Base-by-base conservation (phyloP, 306 rosid species). In the Glycine soja region DNA sequence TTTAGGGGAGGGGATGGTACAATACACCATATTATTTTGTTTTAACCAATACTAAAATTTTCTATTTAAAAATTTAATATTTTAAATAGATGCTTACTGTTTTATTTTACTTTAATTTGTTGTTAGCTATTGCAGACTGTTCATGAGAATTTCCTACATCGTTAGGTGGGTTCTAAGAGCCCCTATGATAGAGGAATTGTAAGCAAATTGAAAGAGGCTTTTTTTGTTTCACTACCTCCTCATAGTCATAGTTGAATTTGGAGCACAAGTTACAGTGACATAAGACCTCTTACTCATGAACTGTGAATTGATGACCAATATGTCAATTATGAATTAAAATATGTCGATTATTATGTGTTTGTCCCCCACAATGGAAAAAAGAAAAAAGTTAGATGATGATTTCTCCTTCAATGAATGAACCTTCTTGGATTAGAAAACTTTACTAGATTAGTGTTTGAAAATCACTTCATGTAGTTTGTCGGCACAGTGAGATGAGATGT, bases 101-200 rank as follows among this genome's bases (percentile, higher is more conserved):
- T 34, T 53, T 56, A 10, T 51, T 6, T 8, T 46, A 4, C 32
- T 38, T 14, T 14, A n/a, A n/a, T 5, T 14, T n/a, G 43, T 24
- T 24, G 30, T 10, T 56, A n/a, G 14, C 3, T 66, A 42, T 66
- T 40, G 7, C 82, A 84, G 85, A 84, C 61, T 34, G 86, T 81
- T 66, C 68, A 73, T 76, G 82, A 88, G 81, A 78, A 80, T 80
- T 83, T 77, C 34, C 56, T 74, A 14, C 75, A 80, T 24, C 79
- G 82, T 36, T 36, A 36, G 2, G 40, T 36, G 40, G 40, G 5
- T 36, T 36, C 30, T 0, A 24, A 24, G 3, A 3, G 5, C 40
- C 5, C 4, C 4, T 36, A 36, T 78, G 34, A 24, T 24, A 24
- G 30, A 24, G 30, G 30, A 24, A 24, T 24, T 24, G 30, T 24